Conservation (phyloP, 139 green algal species). For the Desmodesmus armatus region DNA sequence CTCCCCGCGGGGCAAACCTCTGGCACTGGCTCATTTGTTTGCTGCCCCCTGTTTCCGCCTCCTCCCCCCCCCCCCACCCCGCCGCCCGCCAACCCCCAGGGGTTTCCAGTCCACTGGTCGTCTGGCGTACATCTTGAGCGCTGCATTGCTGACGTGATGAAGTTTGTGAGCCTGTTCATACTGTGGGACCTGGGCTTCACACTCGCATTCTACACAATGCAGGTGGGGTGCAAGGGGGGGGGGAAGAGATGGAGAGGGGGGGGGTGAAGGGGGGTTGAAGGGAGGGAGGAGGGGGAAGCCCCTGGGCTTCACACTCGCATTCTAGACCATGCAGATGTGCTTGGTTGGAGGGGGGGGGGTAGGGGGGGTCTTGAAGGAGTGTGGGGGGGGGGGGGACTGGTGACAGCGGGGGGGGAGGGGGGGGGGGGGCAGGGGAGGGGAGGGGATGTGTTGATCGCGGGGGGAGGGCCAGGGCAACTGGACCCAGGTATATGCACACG, state of each 20-base stretch:
- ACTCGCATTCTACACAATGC: constrained; percentile 66
- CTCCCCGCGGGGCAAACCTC: too few species aligned
- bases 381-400: too few species aligned
- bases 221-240: constrained; percentile 40
- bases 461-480: too few species aligned
- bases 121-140: constrained; percentile 61
- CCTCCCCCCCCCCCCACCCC: too few species aligned
- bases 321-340: constrained; percentile 56
- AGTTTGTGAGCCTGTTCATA: constrained; percentile 58
- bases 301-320: constrained; percentile 69
- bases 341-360: not conserved
- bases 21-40: too few species aligned
- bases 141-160: constrained; percentile 55
- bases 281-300: constrained; percentile 40
- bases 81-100: too few species aligned
- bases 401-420: too few species aligned
- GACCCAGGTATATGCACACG: too few species aligned
- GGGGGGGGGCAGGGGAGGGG: constrained; percentile 52
- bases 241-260: too few species aligned
- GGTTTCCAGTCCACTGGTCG: constrained; percentile 47
- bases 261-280: too few species aligned
- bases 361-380: constrained; percentile 48
- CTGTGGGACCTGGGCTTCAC: constrained; percentile 67
- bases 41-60: too few species aligned
- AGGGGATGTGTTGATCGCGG: too few species aligned